Percentiles rank a stretch among this genome's conserved stretches.
These are phyloP conservation scores for Helotiales sp. DNA, from an alignment of 2,329 filamentous ascomycete genomes.

Conservation along the genomic window DNA sequence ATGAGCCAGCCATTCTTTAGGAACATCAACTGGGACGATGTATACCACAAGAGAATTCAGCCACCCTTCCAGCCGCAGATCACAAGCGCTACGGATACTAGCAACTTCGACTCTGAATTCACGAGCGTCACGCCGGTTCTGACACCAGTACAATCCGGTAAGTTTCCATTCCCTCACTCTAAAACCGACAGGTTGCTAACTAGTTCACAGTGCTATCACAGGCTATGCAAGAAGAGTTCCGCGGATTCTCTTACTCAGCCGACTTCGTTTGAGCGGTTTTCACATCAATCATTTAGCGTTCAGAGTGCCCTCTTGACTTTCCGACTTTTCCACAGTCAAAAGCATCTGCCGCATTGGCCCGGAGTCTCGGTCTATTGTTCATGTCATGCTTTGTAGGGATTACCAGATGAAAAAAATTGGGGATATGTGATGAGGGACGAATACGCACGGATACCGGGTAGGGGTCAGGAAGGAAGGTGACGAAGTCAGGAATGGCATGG, in stretches of 20 bases:
- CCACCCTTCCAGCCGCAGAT: conserved; percentile 91
- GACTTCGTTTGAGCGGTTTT: conserved; percentile 42
- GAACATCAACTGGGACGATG: conserved; percentile 98
- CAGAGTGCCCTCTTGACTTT: conserved; percentile 7
- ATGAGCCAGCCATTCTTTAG: conserved; percentile 99
- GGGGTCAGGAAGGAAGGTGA: neutral
- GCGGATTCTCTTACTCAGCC: conserved; percentile 85
- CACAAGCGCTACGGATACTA: conserved; percentile 94
- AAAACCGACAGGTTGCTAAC: conserved; percentile 20
- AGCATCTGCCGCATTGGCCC: conserved; percentile 20
- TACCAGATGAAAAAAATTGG: neutral
- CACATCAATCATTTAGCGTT: conserved; percentile 16
- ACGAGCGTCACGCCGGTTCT: conserved; percentile 97
- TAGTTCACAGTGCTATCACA: conserved; percentile 79
- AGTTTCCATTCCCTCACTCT: conserved; percentile 46
- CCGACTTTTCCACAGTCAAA: conserved; percentile 15
- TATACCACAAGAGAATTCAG: conserved; percentile 91
- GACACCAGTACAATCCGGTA: conserved; percentile 96
- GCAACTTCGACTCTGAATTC: conserved; percentile 98
- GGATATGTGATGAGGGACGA: neutral
- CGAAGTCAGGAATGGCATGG: neutral
- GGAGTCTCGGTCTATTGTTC: conserved; percentile 19
- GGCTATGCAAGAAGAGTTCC: conserved; percentile 99
- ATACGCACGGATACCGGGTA: neutral
- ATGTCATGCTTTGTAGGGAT: conserved; percentile 11